A percentile compares a stretch with the other conserved stretches of the same genome.
Conservation (phyloP, 495 filamentous ascomycete genomes). For the Trichoderma erinaceum region DNA sequence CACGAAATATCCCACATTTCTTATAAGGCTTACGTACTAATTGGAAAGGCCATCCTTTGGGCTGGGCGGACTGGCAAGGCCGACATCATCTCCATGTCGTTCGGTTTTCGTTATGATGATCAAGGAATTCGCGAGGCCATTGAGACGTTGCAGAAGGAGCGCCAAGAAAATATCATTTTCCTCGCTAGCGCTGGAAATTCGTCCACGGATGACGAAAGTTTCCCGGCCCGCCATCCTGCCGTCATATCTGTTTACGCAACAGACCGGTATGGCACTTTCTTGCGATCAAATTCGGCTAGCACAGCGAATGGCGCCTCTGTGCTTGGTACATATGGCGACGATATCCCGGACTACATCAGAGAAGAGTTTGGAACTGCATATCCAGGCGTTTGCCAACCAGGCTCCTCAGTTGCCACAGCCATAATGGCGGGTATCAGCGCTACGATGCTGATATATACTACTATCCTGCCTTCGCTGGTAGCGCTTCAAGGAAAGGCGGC, state of each 20-base stretch:
- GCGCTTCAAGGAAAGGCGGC: background rate
- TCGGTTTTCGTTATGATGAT: conserved; percentile 19
- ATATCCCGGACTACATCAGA: background rate
- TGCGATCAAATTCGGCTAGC: background rate
- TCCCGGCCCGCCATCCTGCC: background rate
- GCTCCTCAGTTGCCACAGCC: background rate
- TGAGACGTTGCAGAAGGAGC: background rate
- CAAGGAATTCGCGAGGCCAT: conserved; percentile 15
- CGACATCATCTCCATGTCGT: conserved; percentile 29
- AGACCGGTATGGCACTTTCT: background rate
- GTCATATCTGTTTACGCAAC: background rate
- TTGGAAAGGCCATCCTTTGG: conserved; percentile 22
- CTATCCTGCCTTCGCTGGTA: background rate
- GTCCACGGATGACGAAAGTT: background rate
- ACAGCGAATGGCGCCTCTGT: background rate
- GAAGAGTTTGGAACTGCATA: background rate
- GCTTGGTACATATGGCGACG: background rate
- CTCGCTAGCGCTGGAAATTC: background rate
- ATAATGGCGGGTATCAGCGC: background rate
- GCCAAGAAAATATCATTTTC: background rate
- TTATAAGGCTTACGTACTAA: background rate
- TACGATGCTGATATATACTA: background rate
- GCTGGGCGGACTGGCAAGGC: conserved; percentile 23
- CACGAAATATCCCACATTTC: background rate
- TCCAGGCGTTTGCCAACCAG: background rate